Percentiles rank a stretch among this genome's conserved stretches.
Conservation (phyloP, 2,329 filamentous ascomycete species). For the Xylariaceae sp. region DNA sequence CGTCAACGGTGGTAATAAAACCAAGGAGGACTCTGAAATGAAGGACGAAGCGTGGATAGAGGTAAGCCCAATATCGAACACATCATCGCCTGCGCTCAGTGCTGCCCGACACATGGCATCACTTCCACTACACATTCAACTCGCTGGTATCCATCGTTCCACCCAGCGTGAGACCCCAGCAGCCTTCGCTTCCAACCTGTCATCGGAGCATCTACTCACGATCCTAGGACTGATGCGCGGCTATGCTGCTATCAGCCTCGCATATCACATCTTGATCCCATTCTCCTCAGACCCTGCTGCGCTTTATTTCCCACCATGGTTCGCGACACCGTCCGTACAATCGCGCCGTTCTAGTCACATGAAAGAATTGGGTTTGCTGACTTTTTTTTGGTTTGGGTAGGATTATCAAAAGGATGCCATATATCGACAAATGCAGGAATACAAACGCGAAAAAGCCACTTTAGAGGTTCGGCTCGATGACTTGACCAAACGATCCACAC, state of each 20-base stretch:
- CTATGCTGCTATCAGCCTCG: conserved; percentile 23
- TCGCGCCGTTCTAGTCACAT: conserved; percentile 18
- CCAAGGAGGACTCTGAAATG: conserved; percentile 51
- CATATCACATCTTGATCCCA: conserved; percentile 8
- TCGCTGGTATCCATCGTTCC: conserved; percentile 9
- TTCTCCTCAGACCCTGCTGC: conserved; percentile 16
- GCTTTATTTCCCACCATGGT: conserved; percentile 18
- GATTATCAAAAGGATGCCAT: conserved; percentile 95
- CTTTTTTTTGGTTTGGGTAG: conserved; percentile 46
- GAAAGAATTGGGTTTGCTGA: conserved; percentile 28
- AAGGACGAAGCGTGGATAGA: conserved; percentile 61
- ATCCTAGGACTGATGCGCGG: conserved; percentile 30
- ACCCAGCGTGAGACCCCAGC: conserved; percentile 13
- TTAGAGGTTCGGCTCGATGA: conserved; percentile 79
- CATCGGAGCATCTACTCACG: conserved; percentile 28
- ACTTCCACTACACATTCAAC: conserved; percentile 9
- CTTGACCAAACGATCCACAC: conserved; percentile 68
- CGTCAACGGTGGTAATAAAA: conserved; percentile 69
- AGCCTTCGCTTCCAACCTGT: conserved; percentile 15
- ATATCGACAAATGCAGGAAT: conserved; percentile 95
- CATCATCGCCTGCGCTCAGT: conserved; percentile 10
- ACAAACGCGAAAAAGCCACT: conserved; percentile 82
- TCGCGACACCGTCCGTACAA: conserved; percentile 22
- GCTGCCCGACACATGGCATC: conserved; percentile 8
- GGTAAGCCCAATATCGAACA: conserved; percentile 46